These are phyloP conservation scores for Lodderomyces pseudojiufengensis DNA, from an alignment of 1,139 yeast species.

Conservation along the genomic window DNA sequence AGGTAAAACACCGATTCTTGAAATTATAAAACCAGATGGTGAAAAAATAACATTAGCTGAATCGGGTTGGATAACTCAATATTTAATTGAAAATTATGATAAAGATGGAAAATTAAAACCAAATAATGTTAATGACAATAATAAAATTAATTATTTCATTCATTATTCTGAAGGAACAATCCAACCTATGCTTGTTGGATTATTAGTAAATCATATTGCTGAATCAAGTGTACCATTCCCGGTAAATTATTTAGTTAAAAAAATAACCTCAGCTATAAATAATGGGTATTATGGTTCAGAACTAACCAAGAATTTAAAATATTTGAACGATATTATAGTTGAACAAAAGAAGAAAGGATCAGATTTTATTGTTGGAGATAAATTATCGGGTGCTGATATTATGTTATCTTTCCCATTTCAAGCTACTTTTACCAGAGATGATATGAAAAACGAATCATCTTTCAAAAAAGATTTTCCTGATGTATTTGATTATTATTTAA, in stretches of 20 bases:
- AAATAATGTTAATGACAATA: slow-evolving; percentile 21
- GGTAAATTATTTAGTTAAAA: slow-evolving; percentile 19
- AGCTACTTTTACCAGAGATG: slow-evolving; percentile 17
- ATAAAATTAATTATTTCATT: slow-evolving; percentile 29
- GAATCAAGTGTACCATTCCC: slow-evolving; percentile 26
- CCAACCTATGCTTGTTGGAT: slow-evolving; percentile 29
- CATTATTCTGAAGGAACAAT: slow-evolving; percentile 38
- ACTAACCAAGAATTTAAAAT: slow-evolving; percentile 22
- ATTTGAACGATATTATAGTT: slow-evolving; percentile 27
- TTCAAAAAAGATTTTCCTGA: slow-evolving; percentile 19
- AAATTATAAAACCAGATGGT: slow-evolving; percentile 19
- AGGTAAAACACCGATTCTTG: slow-evolving; percentile 40
- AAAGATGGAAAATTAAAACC: slow-evolving; percentile 23
- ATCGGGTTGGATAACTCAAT: slow-evolving; percentile 33
- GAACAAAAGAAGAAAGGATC: slow-evolving; percentile 20
- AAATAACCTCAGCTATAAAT: slow-evolving; percentile 23
- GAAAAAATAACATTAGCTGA: slow-evolving; percentile 23
- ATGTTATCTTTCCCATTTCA: slow-evolving; percentile 31
- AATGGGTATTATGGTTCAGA: slow-evolving; percentile 25
- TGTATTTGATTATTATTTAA: slow-evolving; percentile 23
- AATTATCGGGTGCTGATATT: slow-evolving; percentile 37
- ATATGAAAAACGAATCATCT: slow-evolving; percentile 5
- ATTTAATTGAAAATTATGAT: slow-evolving; percentile 30
- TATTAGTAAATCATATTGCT: slow-evolving; percentile 26
- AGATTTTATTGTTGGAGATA: slow-evolving; percentile 33